Conservation (phyloP, 176 grass and related monocot species). For the Eleusine coracana region DNA sequence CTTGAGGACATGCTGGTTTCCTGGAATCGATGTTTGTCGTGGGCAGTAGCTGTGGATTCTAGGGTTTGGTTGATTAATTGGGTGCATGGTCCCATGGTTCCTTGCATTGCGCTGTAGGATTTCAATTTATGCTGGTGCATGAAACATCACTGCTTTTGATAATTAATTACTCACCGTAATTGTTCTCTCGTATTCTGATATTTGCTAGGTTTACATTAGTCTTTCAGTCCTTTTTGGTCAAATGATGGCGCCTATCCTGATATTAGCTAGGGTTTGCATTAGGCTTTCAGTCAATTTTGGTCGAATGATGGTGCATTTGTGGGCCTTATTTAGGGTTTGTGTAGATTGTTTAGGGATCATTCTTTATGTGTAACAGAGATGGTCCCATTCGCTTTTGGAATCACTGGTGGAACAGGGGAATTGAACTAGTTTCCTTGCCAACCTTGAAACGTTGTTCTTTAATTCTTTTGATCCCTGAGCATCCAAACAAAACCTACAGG, state of each 20-base stretch:
- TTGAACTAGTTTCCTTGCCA: neutral
- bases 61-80: conserved; percentile 8
- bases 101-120: neutral
- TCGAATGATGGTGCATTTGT: neutral
- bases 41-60: neutral
- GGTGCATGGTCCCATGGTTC: neutral
- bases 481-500: neutral
- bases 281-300: neutral
- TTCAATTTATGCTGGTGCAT: neutral
- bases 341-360: neutral
- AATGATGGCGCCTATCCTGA: neutral
- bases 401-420: neutral
- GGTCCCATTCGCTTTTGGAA: neutral
- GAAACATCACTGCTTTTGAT: neutral
- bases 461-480: neutral
- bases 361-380: neutral
- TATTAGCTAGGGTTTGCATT: neutral
- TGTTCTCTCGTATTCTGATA: neutral
- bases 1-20: neutral
- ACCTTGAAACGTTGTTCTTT: neutral
- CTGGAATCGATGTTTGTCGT: neutral
- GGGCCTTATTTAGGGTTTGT: neutral
- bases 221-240: neutral
- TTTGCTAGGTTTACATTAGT: neutral
- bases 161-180: neutral